These are phyloP conservation scores for Rhynchospora breviuscula DNA, from an alignment of 176 grass and related monocot genomes.

Conservation along the genomic window DNA sequence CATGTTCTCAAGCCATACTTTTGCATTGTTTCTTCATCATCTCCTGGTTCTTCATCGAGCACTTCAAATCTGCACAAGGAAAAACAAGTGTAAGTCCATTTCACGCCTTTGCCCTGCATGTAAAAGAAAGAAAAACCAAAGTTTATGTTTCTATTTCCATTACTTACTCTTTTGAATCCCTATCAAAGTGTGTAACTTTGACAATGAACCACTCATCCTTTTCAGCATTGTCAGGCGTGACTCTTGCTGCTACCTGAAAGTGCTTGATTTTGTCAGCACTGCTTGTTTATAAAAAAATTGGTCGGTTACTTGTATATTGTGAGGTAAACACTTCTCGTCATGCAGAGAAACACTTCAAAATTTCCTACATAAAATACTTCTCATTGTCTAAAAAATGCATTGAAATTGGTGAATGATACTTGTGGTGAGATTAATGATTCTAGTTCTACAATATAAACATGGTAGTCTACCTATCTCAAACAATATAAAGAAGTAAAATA, in stretches of 20 bases:
- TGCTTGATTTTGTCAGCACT: background rate
- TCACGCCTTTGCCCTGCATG: background rate
- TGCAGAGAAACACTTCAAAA: background rate
- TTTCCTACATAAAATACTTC: background rate
- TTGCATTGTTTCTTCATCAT: conserved; percentile 90
- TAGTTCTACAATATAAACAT: conserved; percentile 5
- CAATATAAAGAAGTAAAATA: conserved; percentile 18
- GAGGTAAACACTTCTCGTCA: background rate
- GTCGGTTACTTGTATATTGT: background rate
- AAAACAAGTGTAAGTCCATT: conserved; percentile 19
- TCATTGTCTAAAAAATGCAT: background rate
- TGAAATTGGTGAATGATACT: background rate
- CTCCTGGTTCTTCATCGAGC: conserved; percentile 94
- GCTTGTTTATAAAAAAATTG: background rate
- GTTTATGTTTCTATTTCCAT: background rate
- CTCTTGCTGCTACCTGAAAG: conserved; percentile 95
- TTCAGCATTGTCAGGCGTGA: conserved; percentile 69
- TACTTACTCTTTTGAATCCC: conserved; percentile 92
- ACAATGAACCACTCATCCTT: conserved; percentile 96
- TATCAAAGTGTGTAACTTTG: conserved; percentile 93
- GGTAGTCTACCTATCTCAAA: background rate
- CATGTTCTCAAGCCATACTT: conserved; percentile 31
- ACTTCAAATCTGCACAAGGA: conserved; percentile 75
- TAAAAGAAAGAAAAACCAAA: background rate
- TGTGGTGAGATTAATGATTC: background rate